Evolutionary conservation across 148 eudicot species (phyloP), one percentile per base, ranked within the genome.

Genomic region (Persicaria maculosa): DNA sequence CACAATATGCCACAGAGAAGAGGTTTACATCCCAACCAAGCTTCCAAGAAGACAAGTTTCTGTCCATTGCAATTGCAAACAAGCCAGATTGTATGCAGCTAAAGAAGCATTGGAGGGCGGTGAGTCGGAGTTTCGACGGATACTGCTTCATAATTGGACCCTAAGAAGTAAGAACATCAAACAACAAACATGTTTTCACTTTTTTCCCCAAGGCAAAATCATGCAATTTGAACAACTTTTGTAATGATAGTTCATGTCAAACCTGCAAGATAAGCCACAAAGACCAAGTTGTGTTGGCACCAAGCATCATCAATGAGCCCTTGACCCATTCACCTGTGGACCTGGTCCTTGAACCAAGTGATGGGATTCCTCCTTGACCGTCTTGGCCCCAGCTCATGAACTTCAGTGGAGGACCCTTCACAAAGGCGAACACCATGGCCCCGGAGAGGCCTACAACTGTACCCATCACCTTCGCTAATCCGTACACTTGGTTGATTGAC

Each of bases 11-110:
- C 43, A 86, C 78, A 43, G 87, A 67, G 31, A 84, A 36, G 45
- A 84, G 89, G 75, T 79, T 77, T 20, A 82, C 0, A 70, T 86
- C 77, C 87, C 85, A 86, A 36, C 82, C 82, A 68, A 84, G 82
- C 81, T 80, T 82, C 89, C 89, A 86, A 5, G 79, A 78, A 43
- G 84, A 75, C 48, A 80, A 15, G 75, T 80, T 55, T 68, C 87
- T 82, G 12, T 84, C 87, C 71, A 53, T 45, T 0, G 53, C 74
- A 8, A 72, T 68, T 19, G 82, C 85, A 67, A 73, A 80, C 57
- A 78, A 1, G 9, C 45, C 47, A 46, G 85, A 77, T 59, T 72
- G 74, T 44, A 84, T 19, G 75, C 79, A 76, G 22, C 89, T 84
- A 46, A 86, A 82, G 54, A 82, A 80, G 68, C 84, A 80, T 68